Percentiles rank a stretch among this genome's conserved stretches.
Evolutionary conservation across 169 alveolate species (phyloP).

Genomic region (Perkinsus chesapeaki): DNA sequence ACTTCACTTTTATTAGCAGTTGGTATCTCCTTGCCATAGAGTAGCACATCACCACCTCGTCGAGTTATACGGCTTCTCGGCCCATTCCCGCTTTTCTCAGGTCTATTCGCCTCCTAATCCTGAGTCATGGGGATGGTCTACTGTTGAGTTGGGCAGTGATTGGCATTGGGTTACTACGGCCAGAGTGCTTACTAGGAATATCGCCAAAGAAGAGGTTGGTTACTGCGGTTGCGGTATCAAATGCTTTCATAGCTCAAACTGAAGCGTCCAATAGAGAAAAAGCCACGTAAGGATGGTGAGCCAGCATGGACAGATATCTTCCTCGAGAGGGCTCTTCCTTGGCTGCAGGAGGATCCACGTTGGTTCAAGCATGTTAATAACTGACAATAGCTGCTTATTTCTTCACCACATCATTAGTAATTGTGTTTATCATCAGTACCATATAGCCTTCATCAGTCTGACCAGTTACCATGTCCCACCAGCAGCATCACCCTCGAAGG

Average conservation of each 20-base stretch:
- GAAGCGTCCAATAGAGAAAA: neutral
- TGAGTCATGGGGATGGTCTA: neutral
- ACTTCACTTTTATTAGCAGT: no score
- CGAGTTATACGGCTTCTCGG: no score
- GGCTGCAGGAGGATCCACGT: neutral
- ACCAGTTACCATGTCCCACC: neutral
- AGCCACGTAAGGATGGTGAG: neutral
- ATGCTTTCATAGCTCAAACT: neutral
- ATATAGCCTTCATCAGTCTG: neutral
- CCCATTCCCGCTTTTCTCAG: neutral
- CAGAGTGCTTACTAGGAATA: neutral
- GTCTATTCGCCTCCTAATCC: neutral
- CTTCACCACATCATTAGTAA: neutral
- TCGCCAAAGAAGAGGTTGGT: neutral
- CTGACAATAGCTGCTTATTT: neutral
- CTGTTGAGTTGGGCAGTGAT: neutral
- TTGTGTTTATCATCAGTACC: no score
- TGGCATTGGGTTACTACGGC: neutral
- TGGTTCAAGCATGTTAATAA: neutral
- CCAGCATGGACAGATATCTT: neutral
- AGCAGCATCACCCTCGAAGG: neutral
- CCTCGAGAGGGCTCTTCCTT: neutral
- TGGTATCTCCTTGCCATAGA: no score
- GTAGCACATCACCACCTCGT: no score
- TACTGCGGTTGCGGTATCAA: neutral